Evolutionary conservation across 352 stramenopile genomes (phyloP).

Genomic region (Pythium scleroteichum): DNA sequence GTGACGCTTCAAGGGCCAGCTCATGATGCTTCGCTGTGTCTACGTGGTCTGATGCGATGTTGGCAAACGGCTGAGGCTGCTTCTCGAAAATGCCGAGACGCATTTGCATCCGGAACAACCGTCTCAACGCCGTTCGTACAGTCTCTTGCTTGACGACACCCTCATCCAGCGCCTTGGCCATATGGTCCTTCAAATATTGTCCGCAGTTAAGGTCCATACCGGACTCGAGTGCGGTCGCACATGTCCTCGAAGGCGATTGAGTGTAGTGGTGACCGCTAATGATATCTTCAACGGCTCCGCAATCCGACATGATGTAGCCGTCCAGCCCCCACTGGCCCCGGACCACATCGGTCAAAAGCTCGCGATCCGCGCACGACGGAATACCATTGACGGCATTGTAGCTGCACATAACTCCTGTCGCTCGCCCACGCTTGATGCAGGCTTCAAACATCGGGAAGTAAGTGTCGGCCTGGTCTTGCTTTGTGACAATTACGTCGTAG

Average conservation of each 20-base stretch:
- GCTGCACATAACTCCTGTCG: conserved; percentile 92
- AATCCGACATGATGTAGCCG: conserved; percentile 93
- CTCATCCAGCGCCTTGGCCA: conserved; percentile 58
- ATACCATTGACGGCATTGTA: conserved; percentile 95
- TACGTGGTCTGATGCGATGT: conserved; percentile 52
- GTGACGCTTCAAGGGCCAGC: conserved; percentile 64
- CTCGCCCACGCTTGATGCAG: conserved; percentile 76
- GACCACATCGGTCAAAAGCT: conserved; percentile 75
- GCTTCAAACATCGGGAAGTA: conserved; percentile 87
- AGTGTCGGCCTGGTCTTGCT: conserved; percentile 88
- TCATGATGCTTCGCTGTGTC: conserved; percentile 52
- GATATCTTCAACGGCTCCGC: conserved; percentile 83
- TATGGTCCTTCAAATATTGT: conserved; percentile 66
- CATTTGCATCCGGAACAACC: conserved; percentile 87
- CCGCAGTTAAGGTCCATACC: conserved; percentile 88
- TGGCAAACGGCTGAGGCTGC: conserved; percentile 53
- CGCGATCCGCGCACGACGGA: conserved; percentile 87
- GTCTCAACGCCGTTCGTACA: conserved; percentile 67
- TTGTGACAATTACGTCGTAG: conserved; percentile 88
- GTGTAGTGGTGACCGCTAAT: conserved; percentile 80
- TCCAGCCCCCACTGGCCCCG: conserved; percentile 88
- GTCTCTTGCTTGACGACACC: conserved; percentile 57
- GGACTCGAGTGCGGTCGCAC: conserved; percentile 57
- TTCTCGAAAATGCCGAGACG: conserved; percentile 90
- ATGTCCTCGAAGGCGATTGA: conserved; percentile 55